Base-by-base conservation (phyloP, 1,139 yeast species). In the Yamadazyma taylorii region DNA sequence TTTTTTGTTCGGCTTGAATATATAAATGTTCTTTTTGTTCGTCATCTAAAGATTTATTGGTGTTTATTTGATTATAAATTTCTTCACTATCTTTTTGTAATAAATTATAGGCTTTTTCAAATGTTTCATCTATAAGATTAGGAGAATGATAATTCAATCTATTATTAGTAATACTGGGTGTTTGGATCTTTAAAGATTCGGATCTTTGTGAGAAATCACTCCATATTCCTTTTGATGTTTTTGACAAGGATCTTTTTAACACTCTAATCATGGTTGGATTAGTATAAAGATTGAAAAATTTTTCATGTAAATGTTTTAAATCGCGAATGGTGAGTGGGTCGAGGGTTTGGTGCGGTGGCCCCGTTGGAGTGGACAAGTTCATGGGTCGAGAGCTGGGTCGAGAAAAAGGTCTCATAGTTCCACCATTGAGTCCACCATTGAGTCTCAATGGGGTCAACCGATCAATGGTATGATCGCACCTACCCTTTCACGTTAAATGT, bases 71-170 rank as follows among this genome's bases (percentile, higher is more conserved):
- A 16, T 51, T 26, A 38, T 61, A 60, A 28, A 55, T 36, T 13
- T 45, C 34, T 24, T 42, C 47, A 35, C 56, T 52, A 41, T 81
- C 77, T 12, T 66, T 47, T 52, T 81, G 77, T 43, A 89, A 64
- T 24, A 79, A 55, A 17, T 78, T 72, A 51, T 84, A 78, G 2
- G 96, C 87, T 37, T 72, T 57, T 38, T 82, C 75, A 60, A 87
- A 89, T 1, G 86, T 83, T 33, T 82, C 85, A 47, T 85, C 80
- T 36, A 89, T 71, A 1, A 80, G 83, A 32, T 60, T 64, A 17
- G 95, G 95, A 1, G 90, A 69, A 41, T 69, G 73, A 62, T 89
- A 89, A 5, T 55, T 52, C 33, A 47, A 40, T 43, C 54, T 23
- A 17, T 27, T 29, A 47, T n/a, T 4, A 15, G 32, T 22, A 9